phyloP scores from a whole-genome alignment of 2,329 filamentous ascomycete genomes.

The Trichoderma koningiopsis region DNA sequence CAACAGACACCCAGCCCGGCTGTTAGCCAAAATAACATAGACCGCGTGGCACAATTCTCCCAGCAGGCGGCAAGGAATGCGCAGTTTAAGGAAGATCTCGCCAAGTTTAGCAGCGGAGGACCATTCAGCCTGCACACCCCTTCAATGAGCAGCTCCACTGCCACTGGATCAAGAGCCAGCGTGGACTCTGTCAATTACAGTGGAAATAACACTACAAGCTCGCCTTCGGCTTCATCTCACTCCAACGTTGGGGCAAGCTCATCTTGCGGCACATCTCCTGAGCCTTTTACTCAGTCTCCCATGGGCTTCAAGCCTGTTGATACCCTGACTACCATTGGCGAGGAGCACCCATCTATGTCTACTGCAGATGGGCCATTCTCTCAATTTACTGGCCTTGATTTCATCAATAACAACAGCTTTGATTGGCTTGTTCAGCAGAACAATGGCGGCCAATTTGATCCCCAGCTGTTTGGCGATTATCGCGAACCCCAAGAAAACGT shows the following conservation, averaged over 20 bases:
- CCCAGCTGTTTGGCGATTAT: conserved; percentile 88
- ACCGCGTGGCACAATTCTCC: conserved; percentile 31
- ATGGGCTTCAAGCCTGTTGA: conserved; percentile 65
- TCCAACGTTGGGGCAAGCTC: conserved; percentile 62
- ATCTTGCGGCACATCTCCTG: conserved; percentile 76
- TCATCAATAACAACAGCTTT: conserved; percentile 60
- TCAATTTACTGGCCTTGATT: conserved; percentile 39
- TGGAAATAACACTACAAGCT: conserved; percentile 58
- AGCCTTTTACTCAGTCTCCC: conserved; percentile 73
- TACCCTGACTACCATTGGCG: conserved; percentile 65
- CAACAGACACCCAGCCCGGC: conserved; percentile 33
- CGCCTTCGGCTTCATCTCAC: conserved; percentile 64
- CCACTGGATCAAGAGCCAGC: conserved; percentile 52
- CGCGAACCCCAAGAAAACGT: conserved; percentile 86
- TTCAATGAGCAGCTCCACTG: conserved; percentile 48
- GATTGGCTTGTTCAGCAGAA: conserved; percentile 81
- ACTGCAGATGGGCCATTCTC: conserved; percentile 40
- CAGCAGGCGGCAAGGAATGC: conserved; percentile 28
- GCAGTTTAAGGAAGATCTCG: conserved; percentile 52
- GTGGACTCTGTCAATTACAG: conserved; percentile 54
- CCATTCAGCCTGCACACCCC: conserved; percentile 59
- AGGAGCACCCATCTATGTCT: conserved; percentile 56
- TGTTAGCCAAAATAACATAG: conserved; percentile 36
- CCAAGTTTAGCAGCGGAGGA: conserved; percentile 48
- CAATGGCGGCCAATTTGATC: conserved; percentile 85